These are phyloP conservation scores for Candida sakaeoensis DNA, from an alignment of 805 yeast species.

Conservation along the genomic window DNA sequence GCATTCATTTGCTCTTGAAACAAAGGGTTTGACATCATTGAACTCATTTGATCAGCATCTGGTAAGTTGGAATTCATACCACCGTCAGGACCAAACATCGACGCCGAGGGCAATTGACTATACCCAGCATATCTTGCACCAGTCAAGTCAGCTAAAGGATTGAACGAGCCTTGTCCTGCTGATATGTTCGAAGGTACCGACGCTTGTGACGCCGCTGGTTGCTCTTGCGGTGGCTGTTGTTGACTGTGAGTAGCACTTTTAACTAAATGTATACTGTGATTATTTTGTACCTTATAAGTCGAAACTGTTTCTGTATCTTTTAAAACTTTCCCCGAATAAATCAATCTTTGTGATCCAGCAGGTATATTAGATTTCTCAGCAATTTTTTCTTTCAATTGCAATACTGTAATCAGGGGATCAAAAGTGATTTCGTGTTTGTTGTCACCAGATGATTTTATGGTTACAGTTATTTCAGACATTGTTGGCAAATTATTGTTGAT, in stretches of 20 bases:
- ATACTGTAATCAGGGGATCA: constrained; percentile 51
- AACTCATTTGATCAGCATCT: constrained; percentile 67
- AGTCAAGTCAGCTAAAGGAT: constrained; percentile 88
- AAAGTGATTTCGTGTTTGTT: constrained; percentile 68
- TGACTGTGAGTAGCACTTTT: constrained; percentile 55
- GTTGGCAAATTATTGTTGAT: neutral
- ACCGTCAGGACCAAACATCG: constrained; percentile 92
- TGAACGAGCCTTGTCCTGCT: constrained; percentile 84
- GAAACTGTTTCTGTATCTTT: constrained; percentile 76
- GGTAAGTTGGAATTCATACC: constrained; percentile 75
- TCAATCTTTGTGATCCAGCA: constrained; percentile 77
- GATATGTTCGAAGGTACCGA: constrained; percentile 73
- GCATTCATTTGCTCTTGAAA: constrained; percentile 79
- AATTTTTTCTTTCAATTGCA: constrained; percentile 64
- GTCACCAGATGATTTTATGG: constrained; percentile 61
- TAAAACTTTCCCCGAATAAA: constrained; percentile 90
- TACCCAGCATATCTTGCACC: constrained; percentile 96
- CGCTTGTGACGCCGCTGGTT: constrained; percentile 4
- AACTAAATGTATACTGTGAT: constrained; percentile 86
- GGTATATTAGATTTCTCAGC: constrained; percentile 63
- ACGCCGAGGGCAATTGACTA: constrained; percentile 80
- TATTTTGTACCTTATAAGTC: constrained; percentile 76
- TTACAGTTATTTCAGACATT: constrained; percentile 22
- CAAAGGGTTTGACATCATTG: constrained; percentile 77
- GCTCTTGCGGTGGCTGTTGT: constrained; percentile 9